phyloP scores from a whole-genome alignment of 257 asterid species.

The Thymus quinquecostatus region DNA sequence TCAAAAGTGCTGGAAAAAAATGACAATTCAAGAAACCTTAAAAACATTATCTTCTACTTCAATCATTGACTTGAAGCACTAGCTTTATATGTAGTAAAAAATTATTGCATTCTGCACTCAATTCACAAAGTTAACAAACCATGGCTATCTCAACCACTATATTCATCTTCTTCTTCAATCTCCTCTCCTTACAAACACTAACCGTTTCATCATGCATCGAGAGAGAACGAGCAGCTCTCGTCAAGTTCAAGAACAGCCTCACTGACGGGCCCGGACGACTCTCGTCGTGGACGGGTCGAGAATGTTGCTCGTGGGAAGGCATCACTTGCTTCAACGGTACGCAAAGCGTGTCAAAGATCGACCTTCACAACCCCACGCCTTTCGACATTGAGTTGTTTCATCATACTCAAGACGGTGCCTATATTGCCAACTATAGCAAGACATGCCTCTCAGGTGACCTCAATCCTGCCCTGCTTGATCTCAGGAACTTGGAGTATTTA shows the following conservation, averaged over 20 bases:
- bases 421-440: constrained; percentile 17
- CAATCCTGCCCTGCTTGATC: constrained; percentile 27
- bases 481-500: constrained; percentile 14
- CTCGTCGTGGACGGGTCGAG: constrained; percentile 30
- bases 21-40: neutral
- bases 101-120: constrained; percentile 1
- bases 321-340: constrained; percentile 33
- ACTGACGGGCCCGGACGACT: constrained; percentile 25
- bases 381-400: constrained; percentile 21
- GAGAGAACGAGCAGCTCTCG: constrained; percentile 27
- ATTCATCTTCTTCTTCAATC: constrained; percentile 10
- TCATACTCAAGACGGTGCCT: constrained; percentile 18
- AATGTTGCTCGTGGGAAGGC: constrained; percentile 34
- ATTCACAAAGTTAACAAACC: neutral
- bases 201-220: constrained; percentile 20
- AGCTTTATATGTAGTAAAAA: neutral
- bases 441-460: constrained; percentile 31
- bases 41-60: neutral
- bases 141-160: constrained; percentile 17
- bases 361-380: constrained; percentile 33
- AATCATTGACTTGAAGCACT: neutral
- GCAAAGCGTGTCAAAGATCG: constrained; percentile 13
- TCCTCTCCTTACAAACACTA: neutral
- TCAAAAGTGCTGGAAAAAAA: neutral
- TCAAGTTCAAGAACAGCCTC: constrained; percentile 27